Evolutionary conservation across 768 basidiomycete species (phyloP).

Genomic region (Lactarius hengduanensis): DNA sequence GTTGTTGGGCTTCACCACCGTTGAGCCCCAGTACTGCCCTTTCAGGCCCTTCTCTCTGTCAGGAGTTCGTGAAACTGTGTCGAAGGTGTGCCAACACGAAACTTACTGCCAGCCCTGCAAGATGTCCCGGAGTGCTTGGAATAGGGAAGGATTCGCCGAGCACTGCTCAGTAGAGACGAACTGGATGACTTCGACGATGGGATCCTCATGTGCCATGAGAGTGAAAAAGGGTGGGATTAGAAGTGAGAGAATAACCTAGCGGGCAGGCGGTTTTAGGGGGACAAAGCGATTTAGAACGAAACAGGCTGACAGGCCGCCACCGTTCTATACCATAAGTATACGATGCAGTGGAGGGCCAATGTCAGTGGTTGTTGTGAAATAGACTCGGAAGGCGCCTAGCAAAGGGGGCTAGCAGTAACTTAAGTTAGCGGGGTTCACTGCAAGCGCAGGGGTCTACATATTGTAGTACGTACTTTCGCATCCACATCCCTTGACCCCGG

Average conservation of each 20-base stretch:
- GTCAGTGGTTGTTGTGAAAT: too few relatives aligned
- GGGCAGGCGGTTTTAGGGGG: neutral
- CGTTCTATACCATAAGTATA: too few relatives aligned
- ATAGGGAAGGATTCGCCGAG: neutral
- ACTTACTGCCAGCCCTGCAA: slow-evolving; percentile 18
- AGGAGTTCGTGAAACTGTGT: neutral
- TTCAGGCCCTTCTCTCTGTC: slow-evolving; percentile 12
- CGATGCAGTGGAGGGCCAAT: too few relatives aligned
- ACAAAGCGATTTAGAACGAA: too few relatives aligned
- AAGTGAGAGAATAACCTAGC: neutral
- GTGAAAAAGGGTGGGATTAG: neutral
- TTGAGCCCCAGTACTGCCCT: slow-evolving; percentile 18
- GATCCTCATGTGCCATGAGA: neutral
- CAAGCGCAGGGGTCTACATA: too few relatives aligned
- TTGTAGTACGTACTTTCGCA: too few relatives aligned
- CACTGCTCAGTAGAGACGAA: too few relatives aligned
- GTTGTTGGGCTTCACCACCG: neutral
- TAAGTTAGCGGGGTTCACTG: too few relatives aligned
- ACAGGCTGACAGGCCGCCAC: neutral
- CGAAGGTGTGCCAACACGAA: too few relatives aligned
- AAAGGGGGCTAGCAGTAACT: too few relatives aligned
- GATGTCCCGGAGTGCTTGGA: slow-evolving; percentile 3
- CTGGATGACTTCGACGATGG: neutral
- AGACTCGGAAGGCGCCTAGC: too few relatives aligned
- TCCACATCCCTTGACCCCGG: too few relatives aligned